Percentiles rank a stretch among this genome's conserved stretches.
Conservation (phyloP, 495 filamentous ascomycete genomes). For the Penicillium bialowiezense region DNA sequence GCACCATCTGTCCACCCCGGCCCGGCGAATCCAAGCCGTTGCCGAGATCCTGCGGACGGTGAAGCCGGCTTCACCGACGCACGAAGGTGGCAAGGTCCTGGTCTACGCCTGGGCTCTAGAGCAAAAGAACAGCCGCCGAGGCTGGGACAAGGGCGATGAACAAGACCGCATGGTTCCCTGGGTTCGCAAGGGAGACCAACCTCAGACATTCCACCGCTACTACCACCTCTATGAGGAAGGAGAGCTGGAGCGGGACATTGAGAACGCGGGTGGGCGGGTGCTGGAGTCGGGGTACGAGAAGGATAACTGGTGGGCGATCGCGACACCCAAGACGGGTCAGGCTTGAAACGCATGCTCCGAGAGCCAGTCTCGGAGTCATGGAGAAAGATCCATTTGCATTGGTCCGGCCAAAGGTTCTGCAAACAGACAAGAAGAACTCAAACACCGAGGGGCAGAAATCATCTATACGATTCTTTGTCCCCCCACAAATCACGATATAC, state of each 20-base stretch:
- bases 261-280: slow-evolving; percentile 69
- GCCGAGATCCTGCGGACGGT: slow-evolving; percentile 68
- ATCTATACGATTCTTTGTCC: slow-evolving; percentile 33
- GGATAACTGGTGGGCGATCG: slow-evolving; percentile 96
- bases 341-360: slow-evolving; percentile 16
- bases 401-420: slow-evolving; percentile 9
- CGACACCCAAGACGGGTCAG: slow-evolving; percentile 29
- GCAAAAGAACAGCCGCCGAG: slow-evolving; percentile 82
- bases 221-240: slow-evolving; percentile 90
- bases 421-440: slow-evolving; percentile 12
- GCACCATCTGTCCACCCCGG: slow-evolving; percentile 87
- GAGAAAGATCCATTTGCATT: slow-evolving; percentile 5
- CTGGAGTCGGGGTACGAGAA: slow-evolving; percentile 87
- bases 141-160: slow-evolving; percentile 82
- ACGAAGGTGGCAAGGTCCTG: slow-evolving; percentile 61
- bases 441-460: slow-evolving; percentile 23
- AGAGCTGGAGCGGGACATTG: slow-evolving; percentile 81
- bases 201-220: slow-evolving; percentile 71
- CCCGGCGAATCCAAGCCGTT: slow-evolving; percentile 71
- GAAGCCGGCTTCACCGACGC: slow-evolving; percentile 31
- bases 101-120: slow-evolving; percentile 98
- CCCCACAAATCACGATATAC: slow-evolving; percentile 39
- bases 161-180: slow-evolving; percentile 97
- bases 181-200: slow-evolving; percentile 60
- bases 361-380: slow-evolving; percentile 37